phyloP scores from a whole-genome alignment of 805 yeast genomes.

The Yarrowia sp. region DNA sequence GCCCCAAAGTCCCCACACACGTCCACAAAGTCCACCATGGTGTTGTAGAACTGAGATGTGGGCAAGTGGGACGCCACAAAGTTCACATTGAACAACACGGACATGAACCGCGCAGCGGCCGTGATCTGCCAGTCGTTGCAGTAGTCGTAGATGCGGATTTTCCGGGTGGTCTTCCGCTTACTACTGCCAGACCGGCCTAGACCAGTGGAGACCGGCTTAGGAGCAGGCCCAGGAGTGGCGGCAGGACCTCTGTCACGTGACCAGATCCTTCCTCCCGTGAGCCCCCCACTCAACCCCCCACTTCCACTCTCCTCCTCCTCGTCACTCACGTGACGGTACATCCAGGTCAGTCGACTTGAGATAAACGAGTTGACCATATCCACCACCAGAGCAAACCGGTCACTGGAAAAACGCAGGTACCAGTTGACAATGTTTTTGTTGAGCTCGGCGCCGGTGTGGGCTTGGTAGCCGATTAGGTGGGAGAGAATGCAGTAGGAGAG shows the following conservation, averaged over 20 bases:
- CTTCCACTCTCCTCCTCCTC: neutral
- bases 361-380: slow-evolving; percentile 20
- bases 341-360: neutral
- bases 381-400: neutral
- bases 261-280: neutral
- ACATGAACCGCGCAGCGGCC: slow-evolving; percentile 60
- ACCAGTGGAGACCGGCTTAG: neutral
- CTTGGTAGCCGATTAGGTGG: slow-evolving; percentile 14
- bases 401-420: slow-evolving; percentile 6
- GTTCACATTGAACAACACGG: slow-evolving; percentile 57
- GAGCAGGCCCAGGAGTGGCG: neutral
- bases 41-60: slow-evolving; percentile 63
- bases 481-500: slow-evolving; percentile 8
- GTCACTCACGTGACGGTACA: neutral
- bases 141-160: slow-evolving; percentile 53
- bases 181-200: neutral
- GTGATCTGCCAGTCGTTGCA: slow-evolving; percentile 79
- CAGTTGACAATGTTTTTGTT: slow-evolving; percentile 24
- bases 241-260: slow-evolving; percentile 8
- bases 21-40: slow-evolving; percentile 75
- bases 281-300: neutral
- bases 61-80: slow-evolving; percentile 38
- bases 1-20: slow-evolving; percentile 75
- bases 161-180: neutral
- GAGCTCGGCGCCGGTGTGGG: slow-evolving; percentile 16